Evolutionary conservation across 768 basidiomycete genomes (phyloP).

Genomic region (Lyophyllum decastes): DNA sequence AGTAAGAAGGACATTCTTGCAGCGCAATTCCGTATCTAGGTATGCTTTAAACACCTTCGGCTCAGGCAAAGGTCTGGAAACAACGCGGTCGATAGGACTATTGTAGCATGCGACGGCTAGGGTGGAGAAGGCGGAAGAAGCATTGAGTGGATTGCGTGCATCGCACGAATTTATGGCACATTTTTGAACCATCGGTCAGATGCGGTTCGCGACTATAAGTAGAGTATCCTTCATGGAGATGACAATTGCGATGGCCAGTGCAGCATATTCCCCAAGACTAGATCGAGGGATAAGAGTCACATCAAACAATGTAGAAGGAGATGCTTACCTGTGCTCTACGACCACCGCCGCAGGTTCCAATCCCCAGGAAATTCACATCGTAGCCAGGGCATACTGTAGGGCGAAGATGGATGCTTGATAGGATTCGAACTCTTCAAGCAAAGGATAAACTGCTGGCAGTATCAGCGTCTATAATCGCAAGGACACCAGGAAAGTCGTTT

Average conservation of each 20-base stretch:
- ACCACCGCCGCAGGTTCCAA: constrained; percentile 59
- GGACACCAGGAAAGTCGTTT: constrained; percentile 53
- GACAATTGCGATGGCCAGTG: constrained; percentile 63
- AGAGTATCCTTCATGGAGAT: constrained; percentile 59
- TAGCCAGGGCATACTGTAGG: constrained; percentile 62
- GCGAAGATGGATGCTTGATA: constrained; percentile 59
- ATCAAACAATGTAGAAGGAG: background rate
- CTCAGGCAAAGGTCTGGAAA: constrained; percentile 54
- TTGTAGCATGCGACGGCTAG: constrained; percentile 65
- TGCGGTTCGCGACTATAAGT: constrained; percentile 55
- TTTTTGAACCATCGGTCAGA: constrained; percentile 52
- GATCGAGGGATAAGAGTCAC: constrained; percentile 4
- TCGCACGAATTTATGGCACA: constrained; percentile 37
- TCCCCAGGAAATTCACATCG: constrained; percentile 73
- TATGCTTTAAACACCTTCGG: constrained; percentile 41
- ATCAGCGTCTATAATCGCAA: constrained; percentile 39
- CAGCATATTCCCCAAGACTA: constrained; percentile 78
- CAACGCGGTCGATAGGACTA: constrained; percentile 54
- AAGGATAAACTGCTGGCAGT: constrained; percentile 17
- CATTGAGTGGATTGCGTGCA: constrained; percentile 35
- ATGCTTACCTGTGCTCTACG: constrained; percentile 69
- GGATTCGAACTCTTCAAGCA: constrained; percentile 43
- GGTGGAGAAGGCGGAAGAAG: constrained; percentile 32
- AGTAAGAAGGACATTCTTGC: constrained; percentile 44
- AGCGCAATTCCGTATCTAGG: constrained; percentile 35